phyloP scores from a whole-genome alignment of 140 eudicot species.

The Oenanthe javanica region DNA sequence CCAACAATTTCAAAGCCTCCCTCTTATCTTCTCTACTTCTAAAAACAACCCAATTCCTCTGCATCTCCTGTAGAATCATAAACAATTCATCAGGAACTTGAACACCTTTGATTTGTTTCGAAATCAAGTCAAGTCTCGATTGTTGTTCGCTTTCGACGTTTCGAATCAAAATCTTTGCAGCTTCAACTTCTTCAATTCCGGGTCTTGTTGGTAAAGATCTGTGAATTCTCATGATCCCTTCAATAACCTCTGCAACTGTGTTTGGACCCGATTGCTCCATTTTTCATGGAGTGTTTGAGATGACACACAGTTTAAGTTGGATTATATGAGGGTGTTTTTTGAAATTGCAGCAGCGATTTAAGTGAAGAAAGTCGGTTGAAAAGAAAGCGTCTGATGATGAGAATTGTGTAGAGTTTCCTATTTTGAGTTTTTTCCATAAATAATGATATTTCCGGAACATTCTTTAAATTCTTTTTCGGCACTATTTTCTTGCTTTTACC shows the following conservation, averaged over 20 bases:
- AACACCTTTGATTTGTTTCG: constrained; percentile 33
- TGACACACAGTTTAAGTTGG: neutral
- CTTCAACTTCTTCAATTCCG: constrained; percentile 64
- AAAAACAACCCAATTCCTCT: constrained; percentile 42
- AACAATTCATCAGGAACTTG: constrained; percentile 66
- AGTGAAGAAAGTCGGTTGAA: neutral
- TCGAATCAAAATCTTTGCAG: constrained; percentile 47
- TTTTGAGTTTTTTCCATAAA: too few relatives aligned
- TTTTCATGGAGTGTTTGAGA: neutral
- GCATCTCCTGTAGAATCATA: constrained; percentile 56
- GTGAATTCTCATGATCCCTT: constrained; percentile 66
- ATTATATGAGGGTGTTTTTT: neutral
- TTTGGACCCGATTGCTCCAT: constrained; percentile 21
- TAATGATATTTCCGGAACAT: too few relatives aligned
- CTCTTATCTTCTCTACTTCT: constrained; percentile 52
- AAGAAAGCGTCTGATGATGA: too few relatives aligned
- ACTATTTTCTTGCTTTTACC: too few relatives aligned
- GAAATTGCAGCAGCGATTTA: neutral
- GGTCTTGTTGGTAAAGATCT: constrained; percentile 67
- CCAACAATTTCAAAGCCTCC: constrained; percentile 57
- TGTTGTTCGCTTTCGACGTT: constrained; percentile 64
- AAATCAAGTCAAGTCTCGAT: constrained; percentile 37
- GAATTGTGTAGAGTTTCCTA: too few relatives aligned
- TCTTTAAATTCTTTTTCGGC: too few relatives aligned
- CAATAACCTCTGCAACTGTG: constrained; percentile 61